A percentile compares a stretch with the other conserved stretches of the same genome.
phyloP scores from a whole-genome alignment of 345 rosid genomes.

The Salix viminalis region DNA sequence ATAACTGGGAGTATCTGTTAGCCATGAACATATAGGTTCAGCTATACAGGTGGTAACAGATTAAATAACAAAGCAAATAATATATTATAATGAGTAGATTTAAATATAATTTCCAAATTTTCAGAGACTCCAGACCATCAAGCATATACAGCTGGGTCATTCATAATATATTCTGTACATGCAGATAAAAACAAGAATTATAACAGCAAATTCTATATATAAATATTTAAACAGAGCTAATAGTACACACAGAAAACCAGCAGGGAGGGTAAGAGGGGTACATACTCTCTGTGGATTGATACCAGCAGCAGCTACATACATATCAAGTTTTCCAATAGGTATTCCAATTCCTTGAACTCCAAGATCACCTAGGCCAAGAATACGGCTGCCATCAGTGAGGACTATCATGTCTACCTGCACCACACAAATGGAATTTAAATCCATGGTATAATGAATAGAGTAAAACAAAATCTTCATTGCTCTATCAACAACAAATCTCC shows the following conservation, averaged over 20 bases:
- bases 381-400: constrained; percentile 90
- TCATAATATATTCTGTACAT: not conserved
- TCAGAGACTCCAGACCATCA: not conserved
- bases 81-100: not conserved
- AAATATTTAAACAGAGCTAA: not conserved
- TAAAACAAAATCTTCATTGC: not conserved
- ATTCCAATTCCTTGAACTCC: constrained; percentile 98
- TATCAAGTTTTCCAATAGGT: constrained; percentile 96
- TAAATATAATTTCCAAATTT: not conserved
- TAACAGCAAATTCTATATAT: not conserved
- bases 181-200: constrained; percentile 3
- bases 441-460: not conserved
- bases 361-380: constrained; percentile 97
- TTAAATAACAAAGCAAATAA: constrained; percentile 8
- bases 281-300: constrained; percentile 92
- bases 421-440: constrained; percentile 4
- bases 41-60: constrained; percentile 12
- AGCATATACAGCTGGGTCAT: not conserved
- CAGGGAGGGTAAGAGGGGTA: constrained; percentile 1
- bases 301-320: constrained; percentile 98
- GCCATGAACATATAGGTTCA: constrained; percentile 11
- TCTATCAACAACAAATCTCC: not conserved
- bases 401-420: constrained; percentile 98
- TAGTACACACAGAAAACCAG: not conserved
- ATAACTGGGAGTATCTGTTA: constrained; percentile 83